Percentiles rank a stretch among this genome's conserved stretches.
phyloP scores from a whole-genome alignment of 208 protist species.

The Trypanosoma boissoni region DNA sequence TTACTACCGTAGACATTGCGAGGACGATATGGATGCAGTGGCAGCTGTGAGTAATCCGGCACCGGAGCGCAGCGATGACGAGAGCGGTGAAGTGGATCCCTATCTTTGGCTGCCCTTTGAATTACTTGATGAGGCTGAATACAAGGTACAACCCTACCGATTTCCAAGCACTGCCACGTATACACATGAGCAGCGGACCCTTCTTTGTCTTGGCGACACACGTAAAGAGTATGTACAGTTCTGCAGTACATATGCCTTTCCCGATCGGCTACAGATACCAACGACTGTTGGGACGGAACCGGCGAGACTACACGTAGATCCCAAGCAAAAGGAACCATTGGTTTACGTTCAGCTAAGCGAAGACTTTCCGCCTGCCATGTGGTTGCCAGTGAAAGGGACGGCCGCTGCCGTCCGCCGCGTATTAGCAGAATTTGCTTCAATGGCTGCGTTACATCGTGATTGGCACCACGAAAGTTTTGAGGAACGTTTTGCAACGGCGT shows the following conservation, averaged over 20 bases:
- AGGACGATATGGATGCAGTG: constrained; percentile 31
- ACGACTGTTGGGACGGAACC: constrained; percentile 84
- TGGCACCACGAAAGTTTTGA: constrained; percentile 69
- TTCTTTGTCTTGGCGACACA: constrained; percentile 64
- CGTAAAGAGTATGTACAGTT: constrained; percentile 89
- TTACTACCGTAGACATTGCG: constrained; percentile 67
- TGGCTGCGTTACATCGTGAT: constrained; percentile 72
- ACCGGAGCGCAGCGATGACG: not conserved
- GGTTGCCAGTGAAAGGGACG: constrained; percentile 84
- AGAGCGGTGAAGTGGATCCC: constrained; percentile 34
- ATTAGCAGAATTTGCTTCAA: constrained; percentile 76
- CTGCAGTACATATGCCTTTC: constrained; percentile 85
- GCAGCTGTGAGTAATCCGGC: constrained; percentile 33
- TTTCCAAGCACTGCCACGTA: constrained; percentile 70
- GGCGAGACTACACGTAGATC: constrained; percentile 70
- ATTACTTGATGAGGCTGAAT: constrained; percentile 64
- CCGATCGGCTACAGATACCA: constrained; percentile 76
- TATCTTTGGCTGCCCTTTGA: constrained; percentile 83
- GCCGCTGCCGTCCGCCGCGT: constrained; percentile 77
- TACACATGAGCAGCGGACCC: constrained; percentile 45
- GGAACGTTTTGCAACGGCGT: constrained; percentile 50
- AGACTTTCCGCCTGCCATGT: constrained; percentile 87
- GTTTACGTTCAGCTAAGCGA: constrained; percentile 84
- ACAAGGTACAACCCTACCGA: constrained; percentile 58
- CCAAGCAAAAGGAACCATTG: constrained; percentile 39